Conservation (phyloP, 805 yeast species). For the Myxozyma kluyveri region DNA sequence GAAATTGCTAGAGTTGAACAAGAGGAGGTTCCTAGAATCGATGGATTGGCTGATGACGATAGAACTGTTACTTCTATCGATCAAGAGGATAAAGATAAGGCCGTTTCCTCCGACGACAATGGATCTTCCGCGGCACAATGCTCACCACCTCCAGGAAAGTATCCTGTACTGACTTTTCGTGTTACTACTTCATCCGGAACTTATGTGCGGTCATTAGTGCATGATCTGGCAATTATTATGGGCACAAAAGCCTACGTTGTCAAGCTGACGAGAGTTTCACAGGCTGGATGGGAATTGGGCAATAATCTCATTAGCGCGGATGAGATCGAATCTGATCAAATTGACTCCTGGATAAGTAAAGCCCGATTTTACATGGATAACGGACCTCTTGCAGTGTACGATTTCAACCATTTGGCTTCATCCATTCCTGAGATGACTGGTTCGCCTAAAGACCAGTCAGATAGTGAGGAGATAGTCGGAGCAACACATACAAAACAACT, state of each 20-base stretch:
- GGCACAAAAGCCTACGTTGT: slow-evolving; percentile 87
- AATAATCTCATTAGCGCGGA: slow-evolving; percentile 62
- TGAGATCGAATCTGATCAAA: slow-evolving; percentile 62
- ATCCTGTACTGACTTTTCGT: slow-evolving; percentile 57
- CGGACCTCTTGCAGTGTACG: no score
- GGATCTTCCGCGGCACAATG: neutral
- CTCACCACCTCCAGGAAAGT: slow-evolving; percentile 1
- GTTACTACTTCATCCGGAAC: slow-evolving; percentile 92
- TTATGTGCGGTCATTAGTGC: slow-evolving; percentile 81
- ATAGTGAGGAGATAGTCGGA: no score
- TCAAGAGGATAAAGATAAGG: slow-evolving; percentile 36
- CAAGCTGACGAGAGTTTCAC: slow-evolving; percentile 65
- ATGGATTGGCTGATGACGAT: neutral
- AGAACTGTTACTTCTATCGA: slow-evolving; percentile 37
- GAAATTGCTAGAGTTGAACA: slow-evolving; percentile 8
- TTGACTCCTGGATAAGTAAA: slow-evolving; percentile 58
- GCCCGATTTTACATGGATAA: slow-evolving; percentile 13
- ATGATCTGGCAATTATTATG: slow-evolving; percentile 82
- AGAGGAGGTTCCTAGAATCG: slow-evolving; percentile 10
- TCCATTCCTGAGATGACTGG: neutral
- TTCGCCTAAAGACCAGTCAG: no score
- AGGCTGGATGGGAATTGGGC: slow-evolving; percentile 80
- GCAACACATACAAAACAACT: no score
- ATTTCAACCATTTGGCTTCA: no score
- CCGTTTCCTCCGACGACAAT: slow-evolving; percentile 32